Evolutionary conservation across 2,329 filamentous ascomycete genomes (phyloP), one percentile per base, ranked within the genome.

Genomic region (Gnomoniopsis smithogilvyi): DNA sequence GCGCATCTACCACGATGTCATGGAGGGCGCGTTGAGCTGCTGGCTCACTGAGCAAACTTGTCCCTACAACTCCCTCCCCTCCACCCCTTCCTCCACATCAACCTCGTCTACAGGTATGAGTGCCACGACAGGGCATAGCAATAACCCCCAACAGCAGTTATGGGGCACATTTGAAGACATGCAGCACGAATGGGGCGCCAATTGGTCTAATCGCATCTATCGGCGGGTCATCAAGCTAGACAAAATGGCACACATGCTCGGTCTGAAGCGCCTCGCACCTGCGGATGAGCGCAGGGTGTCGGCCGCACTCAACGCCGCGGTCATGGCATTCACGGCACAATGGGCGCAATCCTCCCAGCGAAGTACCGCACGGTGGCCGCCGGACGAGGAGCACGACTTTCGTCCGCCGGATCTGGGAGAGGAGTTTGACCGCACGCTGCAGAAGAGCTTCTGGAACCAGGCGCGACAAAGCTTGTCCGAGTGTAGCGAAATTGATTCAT

Each of bases 1-100:
- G 53, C 73, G 73, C 48, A 77, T 83, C 36, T 83, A 83, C 64
- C 80, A 82, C 63, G 79, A 83, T 62, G 80, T 79, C 33, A 72
- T 82, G 62, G 80, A 83, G 62, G 77, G 81, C 63, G 79, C 76
- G 14, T 67, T 83, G 7, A 78, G 79, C 1, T 83, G 80, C 64
- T 83, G 80, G 80, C 64, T 82, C 19, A 80, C 79, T 0, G 80
- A 82, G 61, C 72, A 75, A 50, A 82, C 78, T 2, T 83, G 80
- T 56, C 80, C 80, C 0, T 82, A 82, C 63, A 71, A 71, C 30
- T 58, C 59, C 15, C 11, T 59, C 8, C 55, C 55, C 10, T 36
- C 41, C 24, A 45, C 48, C 6, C 46, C 51, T 8, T 51, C 55
- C 34, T 58, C 21, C 22, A 41, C 22, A 11, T 46, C n/a, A n/a